Evolutionary conservation across 163 green algal species (phyloP), one percentile per base, ranked within the genome.

Genomic region (Chlamydomonas reinhardtii): DNA sequence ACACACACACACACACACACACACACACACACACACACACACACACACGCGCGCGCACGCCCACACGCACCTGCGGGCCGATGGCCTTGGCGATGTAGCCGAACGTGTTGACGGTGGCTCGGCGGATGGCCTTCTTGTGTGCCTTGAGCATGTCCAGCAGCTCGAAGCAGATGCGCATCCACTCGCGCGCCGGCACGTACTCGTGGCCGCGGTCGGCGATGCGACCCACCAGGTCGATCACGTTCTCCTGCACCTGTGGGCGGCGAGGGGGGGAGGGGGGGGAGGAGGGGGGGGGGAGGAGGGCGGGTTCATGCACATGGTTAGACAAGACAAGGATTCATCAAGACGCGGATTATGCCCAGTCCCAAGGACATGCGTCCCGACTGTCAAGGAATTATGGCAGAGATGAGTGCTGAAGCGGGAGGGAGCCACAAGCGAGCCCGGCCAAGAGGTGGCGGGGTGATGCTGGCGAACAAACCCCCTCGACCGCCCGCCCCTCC

Each of bases 161-260:
- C 94, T 99, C 98, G 80, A 99, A 99, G 95, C 98, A 99, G 92
- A 99, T 99, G 89, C 98, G 97, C 97, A 99, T 99, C 98, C 98
- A 99, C 93, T 99, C 98, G 69, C 97, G 93, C 2, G 98, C 96
- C 29, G 98, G 97, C 74, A 99, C 97, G 83, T 96, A 98, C 89
- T 98, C 92, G 32, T 82, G 74, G 66, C 96, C 98, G 31, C 97
- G 90, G 92, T 99, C 98, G 8, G 98, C 98, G 80, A 99, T 99
- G 85, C 97, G 96, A 8, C 98, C 98, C 35, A 99, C 97, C 54
- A 99, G 92, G 91, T 99, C 97, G 74, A 99, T 99, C 93, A 95
- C 99, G 90, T 99, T 99, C 93, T 99, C 98, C 91, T 99, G 98
- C 86, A 99, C 94, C 92, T 94, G 85, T 11, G 73, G 11, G 24